Evolutionary conservation across 2,329 filamentous ascomycete genomes (phyloP), one percentile per base, ranked within the genome.

Genomic region (Neofusicoccum umdonicola): DNA sequence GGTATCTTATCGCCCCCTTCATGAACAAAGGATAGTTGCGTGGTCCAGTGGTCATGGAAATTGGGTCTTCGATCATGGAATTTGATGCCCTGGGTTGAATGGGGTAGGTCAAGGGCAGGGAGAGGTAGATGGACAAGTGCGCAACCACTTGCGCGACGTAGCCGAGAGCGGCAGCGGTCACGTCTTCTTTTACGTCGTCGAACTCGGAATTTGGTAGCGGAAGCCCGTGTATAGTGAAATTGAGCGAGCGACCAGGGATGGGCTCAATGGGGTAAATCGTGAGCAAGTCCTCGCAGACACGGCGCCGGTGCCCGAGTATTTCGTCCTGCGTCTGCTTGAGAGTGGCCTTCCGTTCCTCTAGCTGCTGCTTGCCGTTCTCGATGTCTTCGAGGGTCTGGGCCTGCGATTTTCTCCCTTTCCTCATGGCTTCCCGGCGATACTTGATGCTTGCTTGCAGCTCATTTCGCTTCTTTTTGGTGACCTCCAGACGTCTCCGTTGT

Each of bases 211-310:
- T 97, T 0, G 94, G 92, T 0, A 98, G 82, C 2, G 87, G 81
- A 1, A 97, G 80, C 15, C 86, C 87, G 71, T 91, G 89, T 67
- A 99, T 96, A 12, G 89, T 92, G 76, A 98, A 98, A 0, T 88
- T 85, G 1, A 98, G 84, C 0, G 92, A 85, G 68, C 84, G 83
- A 63, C 82, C 80, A 0, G 70, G 78, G 6, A 88, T 76, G 2
- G 93, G 89, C 8, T 88, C 85, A 66, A 99, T 96, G 3, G 90
- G 88, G 73, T 93, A 97, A 64, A 97, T 91, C 31, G 82, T 80
- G 12, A 87, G 81, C 0, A 99, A 82, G 68, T 97, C 93, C 69
- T 95, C 89, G 75, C 92, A 93, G 63, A 98, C 91, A 41, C 95
- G 89, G 13, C 93, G 87, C 22, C 93, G 87, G 76, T 98, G 95